These are phyloP conservation scores for Debaryomyces prosopidis DNA, from an alignment of 805 yeast genomes.

Conservation along the genomic window DNA sequence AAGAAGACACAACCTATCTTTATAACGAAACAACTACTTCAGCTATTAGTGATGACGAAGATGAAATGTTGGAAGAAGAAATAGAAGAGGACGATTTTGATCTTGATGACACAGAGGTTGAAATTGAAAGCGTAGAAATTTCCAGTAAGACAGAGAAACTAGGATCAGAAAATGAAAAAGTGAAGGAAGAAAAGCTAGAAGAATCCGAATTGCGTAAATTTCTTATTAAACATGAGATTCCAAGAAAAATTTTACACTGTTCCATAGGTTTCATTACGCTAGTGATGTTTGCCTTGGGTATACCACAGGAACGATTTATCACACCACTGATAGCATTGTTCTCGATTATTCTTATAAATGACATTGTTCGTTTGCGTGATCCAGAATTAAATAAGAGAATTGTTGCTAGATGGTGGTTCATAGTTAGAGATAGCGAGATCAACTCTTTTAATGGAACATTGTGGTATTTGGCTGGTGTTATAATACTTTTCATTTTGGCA, in stretches of 20 bases:
- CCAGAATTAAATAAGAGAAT: slow-evolving; percentile 65
- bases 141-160: slow-evolving; percentile 4
- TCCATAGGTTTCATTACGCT: slow-evolving; percentile 84
- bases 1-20: slow-evolving; percentile 39
- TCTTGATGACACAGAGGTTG: slow-evolving; percentile 3
- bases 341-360: slow-evolving; percentile 57
- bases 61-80: slow-evolving; percentile 16
- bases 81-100: slow-evolving; percentile 5
- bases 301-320: slow-evolving; percentile 56
- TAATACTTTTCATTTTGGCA: slow-evolving; percentile 65
- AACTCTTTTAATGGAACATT: slow-evolving; percentile 77
- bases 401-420: slow-evolving; percentile 67
- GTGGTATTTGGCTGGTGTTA: slow-evolving; percentile 81
- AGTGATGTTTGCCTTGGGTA: slow-evolving; percentile 65
- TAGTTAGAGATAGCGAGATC: slow-evolving; percentile 84
- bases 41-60: slow-evolving; percentile 17
- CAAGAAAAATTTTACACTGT: slow-evolving; percentile 85
- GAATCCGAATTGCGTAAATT: slow-evolving; percentile 27
- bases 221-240: slow-evolving; percentile 79
- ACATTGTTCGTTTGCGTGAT: slow-evolving; percentile 63
- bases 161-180: not conserved
- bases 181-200: not conserved
- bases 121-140: slow-evolving; percentile 7
- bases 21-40: slow-evolving; percentile 20
- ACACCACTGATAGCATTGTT: slow-evolving; percentile 59